These are phyloP conservation scores for Rhinocladiella similis DNA, from an alignment of 2,329 filamentous ascomycete genomes.

Conservation along the genomic window DNA sequence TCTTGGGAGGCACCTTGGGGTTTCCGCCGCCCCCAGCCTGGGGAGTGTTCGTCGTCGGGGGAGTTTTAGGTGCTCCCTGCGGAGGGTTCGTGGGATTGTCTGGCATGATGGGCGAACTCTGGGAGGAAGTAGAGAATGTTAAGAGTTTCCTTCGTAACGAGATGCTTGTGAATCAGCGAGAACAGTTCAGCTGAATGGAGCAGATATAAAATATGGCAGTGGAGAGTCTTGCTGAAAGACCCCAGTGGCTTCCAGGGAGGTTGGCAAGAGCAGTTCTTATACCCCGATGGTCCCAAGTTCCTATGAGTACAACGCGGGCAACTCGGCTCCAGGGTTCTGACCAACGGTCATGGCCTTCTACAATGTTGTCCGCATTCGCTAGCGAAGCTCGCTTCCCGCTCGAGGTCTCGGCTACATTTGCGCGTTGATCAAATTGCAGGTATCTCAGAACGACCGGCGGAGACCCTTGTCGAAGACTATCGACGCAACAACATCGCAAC, in stretches of 20 bases:
- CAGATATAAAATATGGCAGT: background rate
- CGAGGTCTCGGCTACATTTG: background rate
- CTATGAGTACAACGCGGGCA: background rate
- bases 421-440: background rate
- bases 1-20: background rate
- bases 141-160: background rate
- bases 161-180: background rate
- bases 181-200: background rate
- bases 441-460: background rate
- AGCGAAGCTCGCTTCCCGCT: background rate
- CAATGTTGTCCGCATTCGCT: background rate
- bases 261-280: background rate
- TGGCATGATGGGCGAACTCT: background rate
- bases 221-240: background rate
- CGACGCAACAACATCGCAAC: background rate
- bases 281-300: background rate
- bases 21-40: background rate
- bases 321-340: constrained; percentile 2
- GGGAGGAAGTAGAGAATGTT: background rate
- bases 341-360: background rate
- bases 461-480: constrained; percentile 4
- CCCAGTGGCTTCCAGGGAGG: background rate
- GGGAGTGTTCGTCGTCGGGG: background rate
- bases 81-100: background rate
- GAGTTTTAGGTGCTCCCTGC: background rate